Base-by-base conservation (phyloP, 129 eudicot genomes). In the Logfia minima region DNA sequence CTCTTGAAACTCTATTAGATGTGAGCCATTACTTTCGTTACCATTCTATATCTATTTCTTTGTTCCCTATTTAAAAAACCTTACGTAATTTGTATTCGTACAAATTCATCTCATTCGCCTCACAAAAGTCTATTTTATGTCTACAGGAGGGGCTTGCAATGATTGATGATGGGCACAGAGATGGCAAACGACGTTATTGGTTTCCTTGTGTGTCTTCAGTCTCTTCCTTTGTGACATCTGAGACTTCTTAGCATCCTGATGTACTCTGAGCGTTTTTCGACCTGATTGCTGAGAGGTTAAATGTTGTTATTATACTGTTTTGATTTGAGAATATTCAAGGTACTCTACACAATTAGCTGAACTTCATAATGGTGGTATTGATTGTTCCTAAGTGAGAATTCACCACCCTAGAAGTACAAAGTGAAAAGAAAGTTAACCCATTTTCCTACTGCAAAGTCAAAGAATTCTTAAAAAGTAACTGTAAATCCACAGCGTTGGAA, bases 71-170 rank as follows among this genome's bases (percentile, higher is more conserved):
- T n/a, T 17, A 32, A 28, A 60, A 62, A 2, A 26, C 37, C 68
- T 62, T n/a, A 18, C 8, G 17, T 17, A 8, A 7, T 18, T 32
- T 6, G 14, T 22, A n/a, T 35, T 68, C 48, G 5, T 66, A 58
- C 26, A 17, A 22, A 21, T 7, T 58, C 9, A 6, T 58, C 63
- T 58, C 28, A 65, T 65, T 28, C 7, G 6, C 26, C 39, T 70
- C 53, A 26, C 22, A 24, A 61, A 6, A 13, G 6, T 71, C 16
- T 79, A 58, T 63, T 35, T 19, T 66, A 24, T 29, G 35, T 71
- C 26, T 84, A 48, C 90, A 89, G 97, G 97, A 91, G 83, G 98
- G 98, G 22, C 98, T 94, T 77, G 96, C 98, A 17, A 94, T 93
- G 98, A 87, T 91, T 34, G 97, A 94, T 82, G 96, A 94, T 83